Conservation (phyloP, 208 protist genomes). For the Entamoeba invadens region DNA sequence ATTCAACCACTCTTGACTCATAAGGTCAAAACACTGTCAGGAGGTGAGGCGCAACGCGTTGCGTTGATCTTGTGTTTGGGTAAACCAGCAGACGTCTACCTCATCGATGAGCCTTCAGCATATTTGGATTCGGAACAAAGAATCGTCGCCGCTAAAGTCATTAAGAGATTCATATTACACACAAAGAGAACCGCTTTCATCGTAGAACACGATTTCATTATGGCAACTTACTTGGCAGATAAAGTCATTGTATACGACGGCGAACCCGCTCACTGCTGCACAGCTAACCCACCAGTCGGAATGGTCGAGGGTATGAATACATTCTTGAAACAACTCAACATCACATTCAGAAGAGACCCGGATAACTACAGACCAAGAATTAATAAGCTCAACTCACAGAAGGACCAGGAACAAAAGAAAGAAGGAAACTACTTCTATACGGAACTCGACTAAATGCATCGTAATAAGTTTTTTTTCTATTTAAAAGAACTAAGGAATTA, state of each 20-base stretch:
- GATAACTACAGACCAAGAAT: constrained; percentile 93
- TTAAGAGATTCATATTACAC: constrained; percentile 84
- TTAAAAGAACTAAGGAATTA: too few species aligned
- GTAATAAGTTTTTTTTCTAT: too few species aligned
- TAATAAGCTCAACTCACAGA: constrained; percentile 90
- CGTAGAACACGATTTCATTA: constrained; percentile 99
- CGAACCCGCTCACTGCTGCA: constrained; percentile 71
- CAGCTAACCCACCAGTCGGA: constrained; percentile 42
- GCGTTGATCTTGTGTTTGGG: constrained; percentile 88
- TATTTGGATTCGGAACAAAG: constrained; percentile 99
- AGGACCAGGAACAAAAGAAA: constrained; percentile 89
- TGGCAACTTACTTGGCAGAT: constrained; percentile 98
- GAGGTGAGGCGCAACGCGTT: constrained; percentile 98
- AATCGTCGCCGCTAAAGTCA: constrained; percentile 80
- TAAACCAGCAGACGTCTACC: constrained; percentile 94
- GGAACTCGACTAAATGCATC: not conserved
- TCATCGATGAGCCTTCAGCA: constrained; percentile 98
- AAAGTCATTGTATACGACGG: constrained; percentile 96
- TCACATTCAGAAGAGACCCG: constrained; percentile 95
- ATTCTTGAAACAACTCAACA: constrained; percentile 84
- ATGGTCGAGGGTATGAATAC: constrained; percentile 74
- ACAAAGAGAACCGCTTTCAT: constrained; percentile 95
- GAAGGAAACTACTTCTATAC: constrained; percentile 91
- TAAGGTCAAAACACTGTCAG: constrained; percentile 85
- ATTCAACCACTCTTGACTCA: constrained; percentile 91